Percentiles rank a stretch among this genome's conserved stretches.
Conservation (phyloP, 129 eudicot genomes). For the Helianthus annuus region DNA sequence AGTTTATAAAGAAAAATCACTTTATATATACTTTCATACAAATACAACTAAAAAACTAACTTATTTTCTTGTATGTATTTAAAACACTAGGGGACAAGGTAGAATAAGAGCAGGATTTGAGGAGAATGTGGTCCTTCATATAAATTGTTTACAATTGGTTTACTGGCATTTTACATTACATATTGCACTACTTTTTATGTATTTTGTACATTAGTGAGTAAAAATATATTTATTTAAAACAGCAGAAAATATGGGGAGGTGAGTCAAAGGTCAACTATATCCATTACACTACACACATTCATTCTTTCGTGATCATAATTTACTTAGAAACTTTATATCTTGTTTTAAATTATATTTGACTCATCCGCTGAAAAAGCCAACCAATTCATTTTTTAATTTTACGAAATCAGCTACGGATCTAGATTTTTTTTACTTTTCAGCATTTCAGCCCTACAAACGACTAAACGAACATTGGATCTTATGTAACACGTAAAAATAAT, state of each 20-base stretch:
- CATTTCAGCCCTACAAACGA: no score
- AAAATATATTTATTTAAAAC: constrained; percentile 15
- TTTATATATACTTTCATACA: not conserved
- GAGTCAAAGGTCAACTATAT: constrained; percentile 37
- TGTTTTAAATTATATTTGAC: not conserved
- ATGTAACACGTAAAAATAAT: no score
- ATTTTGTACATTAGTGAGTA: not conserved
- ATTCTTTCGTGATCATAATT: constrained; percentile 15
- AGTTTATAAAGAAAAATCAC: not conserved
- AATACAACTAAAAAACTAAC: not conserved
- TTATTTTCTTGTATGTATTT: not conserved
- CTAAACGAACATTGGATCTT: no score
- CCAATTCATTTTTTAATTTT: not conserved
- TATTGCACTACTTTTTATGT: constrained; percentile 33
- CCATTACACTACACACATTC: constrained; percentile 32
- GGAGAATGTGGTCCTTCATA: constrained; percentile 38
- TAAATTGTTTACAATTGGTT: not conserved
- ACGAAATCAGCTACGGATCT: no score
- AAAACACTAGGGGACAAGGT: constrained; percentile 27
- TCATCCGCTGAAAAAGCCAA: not conserved
- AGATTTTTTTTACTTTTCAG: no score
- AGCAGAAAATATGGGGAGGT: constrained; percentile 33
- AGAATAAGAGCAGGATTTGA: constrained; percentile 32
- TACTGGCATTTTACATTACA: no score
- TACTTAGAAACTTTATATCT: not conserved